Percentiles rank a stretch among this genome's conserved stretches.
Conservation (phyloP, 129 eudicot genomes). For the Deinandra increscens region DNA sequence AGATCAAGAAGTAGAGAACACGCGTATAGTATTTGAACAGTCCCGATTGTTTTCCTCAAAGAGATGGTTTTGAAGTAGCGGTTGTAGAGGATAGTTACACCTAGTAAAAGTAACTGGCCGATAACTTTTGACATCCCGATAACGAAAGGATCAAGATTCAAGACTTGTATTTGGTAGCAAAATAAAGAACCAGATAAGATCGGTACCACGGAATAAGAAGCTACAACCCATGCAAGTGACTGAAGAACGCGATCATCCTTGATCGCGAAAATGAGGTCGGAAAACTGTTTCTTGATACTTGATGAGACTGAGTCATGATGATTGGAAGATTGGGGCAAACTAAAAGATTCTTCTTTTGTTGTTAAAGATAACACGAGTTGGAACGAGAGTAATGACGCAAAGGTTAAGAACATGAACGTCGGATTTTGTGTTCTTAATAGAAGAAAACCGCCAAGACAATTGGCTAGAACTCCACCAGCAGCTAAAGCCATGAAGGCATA, state of each 20-base stretch:
- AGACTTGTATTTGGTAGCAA: slow-evolving; percentile 86
- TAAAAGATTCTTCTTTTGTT: slow-evolving; percentile 66
- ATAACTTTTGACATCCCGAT: slow-evolving; percentile 81
- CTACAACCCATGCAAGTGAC: slow-evolving; percentile 68
- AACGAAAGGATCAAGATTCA: slow-evolving; percentile 67
- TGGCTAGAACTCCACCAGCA: slow-evolving; percentile 75
- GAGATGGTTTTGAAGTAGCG: slow-evolving; percentile 60
- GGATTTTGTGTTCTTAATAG: slow-evolving; percentile 52
- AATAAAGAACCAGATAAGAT: slow-evolving; percentile 77
- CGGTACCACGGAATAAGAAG: slow-evolving; percentile 68
- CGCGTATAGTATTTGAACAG: slow-evolving; percentile 61
- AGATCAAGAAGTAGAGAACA: slow-evolving; percentile 73
- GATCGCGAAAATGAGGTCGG: slow-evolving; percentile 59
- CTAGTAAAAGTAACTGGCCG: slow-evolving; percentile 69
- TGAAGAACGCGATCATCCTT: slow-evolving; percentile 42
- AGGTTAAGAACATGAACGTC: slow-evolving; percentile 54
- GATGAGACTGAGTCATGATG: slow-evolving; percentile 32
- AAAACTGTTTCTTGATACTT: slow-evolving; percentile 51
- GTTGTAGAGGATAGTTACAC: slow-evolving; percentile 53
- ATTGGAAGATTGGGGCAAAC: slow-evolving; percentile 40
- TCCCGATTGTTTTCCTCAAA: slow-evolving; percentile 52
- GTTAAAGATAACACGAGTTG: slow-evolving; percentile 52
- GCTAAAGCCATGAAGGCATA: slow-evolving; percentile 93
- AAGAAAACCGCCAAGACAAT: slow-evolving; percentile 69
- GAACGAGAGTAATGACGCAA: slow-evolving; percentile 53